phyloP scores from a whole-genome alignment of 495 filamentous ascomycete species.

The Xylaria telfairii region DNA sequence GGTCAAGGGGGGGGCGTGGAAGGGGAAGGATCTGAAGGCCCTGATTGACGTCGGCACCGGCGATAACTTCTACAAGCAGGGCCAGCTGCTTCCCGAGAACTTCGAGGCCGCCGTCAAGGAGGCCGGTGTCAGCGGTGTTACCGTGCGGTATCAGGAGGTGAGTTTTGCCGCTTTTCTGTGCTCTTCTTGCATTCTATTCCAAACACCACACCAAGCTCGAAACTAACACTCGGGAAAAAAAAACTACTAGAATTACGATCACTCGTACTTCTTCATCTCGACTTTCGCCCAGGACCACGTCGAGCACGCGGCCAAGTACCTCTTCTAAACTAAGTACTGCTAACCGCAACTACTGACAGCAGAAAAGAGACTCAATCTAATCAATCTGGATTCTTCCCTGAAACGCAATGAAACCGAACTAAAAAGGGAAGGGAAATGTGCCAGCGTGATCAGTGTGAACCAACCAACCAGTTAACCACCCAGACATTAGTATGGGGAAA shows the following conservation, averaged over 20 bases:
- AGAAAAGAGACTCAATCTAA: not conserved
- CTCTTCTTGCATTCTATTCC: not conserved
- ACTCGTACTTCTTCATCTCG: constrained; percentile 95
- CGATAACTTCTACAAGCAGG: constrained; percentile 94
- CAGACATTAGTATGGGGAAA: not conserved
- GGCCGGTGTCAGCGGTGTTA: constrained; percentile 68
- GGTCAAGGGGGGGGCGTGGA: constrained; percentile 67
- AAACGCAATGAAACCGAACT: not conserved
- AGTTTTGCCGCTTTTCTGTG: constrained; percentile 28
- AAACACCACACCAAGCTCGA: too few species aligned
- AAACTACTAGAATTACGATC: constrained; percentile 80
- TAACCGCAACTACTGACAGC: not conserved
- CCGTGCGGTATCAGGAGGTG: constrained; percentile 79
- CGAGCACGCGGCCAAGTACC: constrained; percentile 84
- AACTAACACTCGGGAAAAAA: not conserved
- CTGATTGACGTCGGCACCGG: constrained; percentile 91
- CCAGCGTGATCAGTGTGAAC: not conserved
- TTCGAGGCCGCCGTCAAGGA: constrained; percentile 79
- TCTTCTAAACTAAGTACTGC: constrained; percentile 41
- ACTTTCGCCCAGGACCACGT: constrained; percentile 90
- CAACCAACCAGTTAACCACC: not conserved
- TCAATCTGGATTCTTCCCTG: not conserved
- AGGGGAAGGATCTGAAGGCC: constrained; percentile 66
- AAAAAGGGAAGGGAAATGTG: not conserved
- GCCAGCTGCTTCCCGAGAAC: constrained; percentile 92